These are phyloP conservation scores for Curvularia eragrostidis DNA, from an alignment of 2,329 filamentous ascomycete species.

Conservation along the genomic window DNA sequence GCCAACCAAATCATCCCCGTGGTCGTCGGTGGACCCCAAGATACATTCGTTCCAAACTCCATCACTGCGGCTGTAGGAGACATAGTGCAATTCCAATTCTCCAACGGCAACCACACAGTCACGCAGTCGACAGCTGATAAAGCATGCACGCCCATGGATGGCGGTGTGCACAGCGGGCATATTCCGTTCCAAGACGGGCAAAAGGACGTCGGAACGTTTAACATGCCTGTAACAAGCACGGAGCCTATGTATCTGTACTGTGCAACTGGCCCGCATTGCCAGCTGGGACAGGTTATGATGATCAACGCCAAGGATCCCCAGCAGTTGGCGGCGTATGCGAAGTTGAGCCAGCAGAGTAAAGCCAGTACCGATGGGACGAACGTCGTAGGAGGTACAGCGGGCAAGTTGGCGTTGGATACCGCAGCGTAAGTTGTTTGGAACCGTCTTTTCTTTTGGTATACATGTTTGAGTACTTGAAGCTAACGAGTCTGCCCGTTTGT, in stretches of 20 bases:
- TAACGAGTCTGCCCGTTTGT: no score
- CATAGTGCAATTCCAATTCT: constrained; percentile 43
- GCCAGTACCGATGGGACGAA: constrained; percentile 32
- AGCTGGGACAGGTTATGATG: constrained; percentile 40
- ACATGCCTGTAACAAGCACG: constrained; percentile 37
- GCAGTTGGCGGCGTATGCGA: constrained; percentile 39
- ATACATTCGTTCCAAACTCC: constrained; percentile 39
- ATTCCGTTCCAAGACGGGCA: constrained; percentile 41
- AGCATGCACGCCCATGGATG: constrained; percentile 37
- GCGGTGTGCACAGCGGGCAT: constrained; percentile 40
- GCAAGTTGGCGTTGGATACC: constrained; percentile 30
- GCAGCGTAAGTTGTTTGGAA: constrained; percentile 43
- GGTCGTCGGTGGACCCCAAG: constrained; percentile 40
- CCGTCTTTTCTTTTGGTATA: no score
- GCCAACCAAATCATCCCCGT: constrained; percentile 37
- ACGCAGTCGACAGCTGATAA: constrained; percentile 36
- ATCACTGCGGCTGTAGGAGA: constrained; percentile 39
- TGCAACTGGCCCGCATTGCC: constrained; percentile 42
- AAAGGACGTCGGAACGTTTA: constrained; percentile 42
- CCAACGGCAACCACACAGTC: constrained; percentile 43
- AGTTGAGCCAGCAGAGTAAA: constrained; percentile 31
- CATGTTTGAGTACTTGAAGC: no score
- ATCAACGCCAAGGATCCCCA: constrained; percentile 32
- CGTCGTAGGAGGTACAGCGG: constrained; percentile 30
- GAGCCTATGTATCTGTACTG: constrained; percentile 44